A percentile compares a stretch with the other conserved stretches of the same genome.
These are phyloP conservation scores for Candida ulmi DNA, from an alignment of 805 yeast genomes.

Conservation along the genomic window DNA sequence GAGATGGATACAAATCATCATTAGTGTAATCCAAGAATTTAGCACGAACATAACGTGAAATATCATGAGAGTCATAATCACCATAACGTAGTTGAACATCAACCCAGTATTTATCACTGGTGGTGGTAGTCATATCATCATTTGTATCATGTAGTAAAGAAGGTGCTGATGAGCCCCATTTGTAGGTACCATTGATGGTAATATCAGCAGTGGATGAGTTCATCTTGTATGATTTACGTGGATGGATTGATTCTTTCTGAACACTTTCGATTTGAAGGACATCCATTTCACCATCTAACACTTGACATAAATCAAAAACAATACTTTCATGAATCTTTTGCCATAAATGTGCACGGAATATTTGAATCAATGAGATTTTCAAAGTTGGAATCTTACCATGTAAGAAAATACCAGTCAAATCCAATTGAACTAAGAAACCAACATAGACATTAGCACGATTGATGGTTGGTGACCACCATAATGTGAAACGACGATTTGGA, in stretches of 20 bases:
- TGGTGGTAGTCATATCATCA: slow-evolving; percentile 54
- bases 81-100: slow-evolving; percentile 95
- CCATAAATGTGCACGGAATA: slow-evolving; percentile 97
- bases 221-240: slow-evolving; percentile 96
- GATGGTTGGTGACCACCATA: slow-evolving; percentile 99
- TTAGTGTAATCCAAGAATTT: slow-evolving; percentile 90
- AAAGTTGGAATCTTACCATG: slow-evolving; percentile 98
- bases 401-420: slow-evolving; percentile 90
- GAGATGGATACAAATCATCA: slow-evolving; percentile 85
- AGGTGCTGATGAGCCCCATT: slow-evolving; percentile 82
- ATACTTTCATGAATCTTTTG: slow-evolving; percentile 96
- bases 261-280: slow-evolving; percentile 79
- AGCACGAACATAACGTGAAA: slow-evolving; percentile 87
- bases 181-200: slow-evolving; percentile 63
- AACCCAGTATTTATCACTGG: slow-evolving; percentile 76
- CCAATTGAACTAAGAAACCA: slow-evolving; percentile 94
- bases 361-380: slow-evolving; percentile 91
- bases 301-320: slow-evolving; percentile 90
- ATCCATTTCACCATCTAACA: slow-evolving; percentile 81
- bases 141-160: slow-evolving; percentile 69
- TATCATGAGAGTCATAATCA: slow-evolving; percentile 96
- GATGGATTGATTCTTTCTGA: slow-evolving; percentile 90
- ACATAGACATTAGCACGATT: slow-evolving; percentile 97
- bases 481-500: slow-evolving; percentile 93
- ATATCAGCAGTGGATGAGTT: slow-evolving; percentile 93